These are phyloP conservation scores for Capronia americana DNA, from an alignment of 2,329 filamentous ascomycete species.

Conservation along the genomic window DNA sequence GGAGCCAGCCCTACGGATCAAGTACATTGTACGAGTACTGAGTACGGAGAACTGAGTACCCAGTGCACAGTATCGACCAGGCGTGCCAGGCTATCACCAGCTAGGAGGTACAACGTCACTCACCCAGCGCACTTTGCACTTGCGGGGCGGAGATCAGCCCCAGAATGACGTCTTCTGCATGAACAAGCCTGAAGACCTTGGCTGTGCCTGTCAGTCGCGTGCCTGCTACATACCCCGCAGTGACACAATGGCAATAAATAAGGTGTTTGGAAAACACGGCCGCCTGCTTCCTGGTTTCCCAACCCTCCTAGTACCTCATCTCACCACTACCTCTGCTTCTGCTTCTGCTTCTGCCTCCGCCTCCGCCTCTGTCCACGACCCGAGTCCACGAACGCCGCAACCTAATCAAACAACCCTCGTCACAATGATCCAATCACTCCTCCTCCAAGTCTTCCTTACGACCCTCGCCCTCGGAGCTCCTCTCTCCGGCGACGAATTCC, in stretches of 20 bases:
- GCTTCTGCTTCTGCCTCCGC: background rate
- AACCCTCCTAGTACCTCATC: background rate
- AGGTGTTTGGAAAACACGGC: background rate
- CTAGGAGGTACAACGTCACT: background rate
- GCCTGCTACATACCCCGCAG: slow-evolving; percentile 5
- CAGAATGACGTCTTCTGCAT: slow-evolving; percentile 10
- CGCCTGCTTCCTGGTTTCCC: background rate
- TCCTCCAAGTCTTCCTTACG: slow-evolving; percentile 23
- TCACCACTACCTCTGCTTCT: background rate
- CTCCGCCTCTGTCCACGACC: background rate
- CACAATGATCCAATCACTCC: slow-evolving; percentile 20
- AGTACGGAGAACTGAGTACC: no score
- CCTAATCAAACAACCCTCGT: background rate
- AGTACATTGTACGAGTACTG: background rate
- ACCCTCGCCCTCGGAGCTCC: slow-evolving; percentile 23
- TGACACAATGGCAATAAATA: slow-evolving; percentile 11
- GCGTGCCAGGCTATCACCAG: background rate
- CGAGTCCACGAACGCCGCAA: background rate
- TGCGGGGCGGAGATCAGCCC: background rate
- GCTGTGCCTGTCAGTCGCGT: slow-evolving; percentile 9
- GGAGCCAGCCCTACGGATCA: background rate
- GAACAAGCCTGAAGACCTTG: background rate
- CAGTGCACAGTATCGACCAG: background rate
- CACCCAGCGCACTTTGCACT: background rate
- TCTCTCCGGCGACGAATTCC: slow-evolving; percentile 9